Evolutionary conservation across 257 asterid genomes (phyloP).

Genomic region (Lavandula angustifolia): DNA sequence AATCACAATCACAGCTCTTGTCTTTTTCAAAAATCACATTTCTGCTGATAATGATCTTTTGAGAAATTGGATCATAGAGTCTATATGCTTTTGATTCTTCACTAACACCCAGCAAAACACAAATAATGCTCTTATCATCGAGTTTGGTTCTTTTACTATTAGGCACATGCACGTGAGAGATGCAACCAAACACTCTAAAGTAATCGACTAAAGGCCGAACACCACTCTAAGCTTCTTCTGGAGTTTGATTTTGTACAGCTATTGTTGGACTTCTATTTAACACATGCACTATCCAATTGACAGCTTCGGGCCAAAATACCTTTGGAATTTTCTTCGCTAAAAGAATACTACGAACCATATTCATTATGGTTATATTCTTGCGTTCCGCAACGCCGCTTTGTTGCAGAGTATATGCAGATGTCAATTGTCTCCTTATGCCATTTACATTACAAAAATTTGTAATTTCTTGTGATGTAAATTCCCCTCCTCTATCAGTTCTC

Average conservation of each 20-base stretch:
- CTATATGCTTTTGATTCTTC: not conserved
- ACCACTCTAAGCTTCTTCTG: slow-evolving; percentile 3
- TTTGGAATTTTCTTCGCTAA: too few relatives aligned
- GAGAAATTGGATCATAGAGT: not conserved
- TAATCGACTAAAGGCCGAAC: not conserved
- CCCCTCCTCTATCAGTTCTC: not conserved
- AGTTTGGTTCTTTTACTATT: not conserved
- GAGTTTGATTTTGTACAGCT: not conserved
- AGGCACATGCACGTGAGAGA: not conserved
- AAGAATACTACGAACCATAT: not conserved
- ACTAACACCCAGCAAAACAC: not conserved
- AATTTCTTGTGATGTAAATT: not conserved
- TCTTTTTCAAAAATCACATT: too few relatives aligned
- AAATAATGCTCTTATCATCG: not conserved
- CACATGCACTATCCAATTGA: not conserved
- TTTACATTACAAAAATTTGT: not conserved
- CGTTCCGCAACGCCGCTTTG: not conserved
- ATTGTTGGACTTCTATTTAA: not conserved
- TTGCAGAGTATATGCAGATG: not conserved
- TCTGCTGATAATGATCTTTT: too few relatives aligned
- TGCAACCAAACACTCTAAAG: not conserved
- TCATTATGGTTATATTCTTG: not conserved
- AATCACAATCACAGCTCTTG: too few relatives aligned
- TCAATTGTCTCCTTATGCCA: not conserved
- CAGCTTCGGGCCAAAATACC: not conserved